These are phyloP conservation scores for Fusarium tanahbumbuense DNA, from an alignment of 2,329 filamentous ascomycete species.

Conservation along the genomic window DNA sequence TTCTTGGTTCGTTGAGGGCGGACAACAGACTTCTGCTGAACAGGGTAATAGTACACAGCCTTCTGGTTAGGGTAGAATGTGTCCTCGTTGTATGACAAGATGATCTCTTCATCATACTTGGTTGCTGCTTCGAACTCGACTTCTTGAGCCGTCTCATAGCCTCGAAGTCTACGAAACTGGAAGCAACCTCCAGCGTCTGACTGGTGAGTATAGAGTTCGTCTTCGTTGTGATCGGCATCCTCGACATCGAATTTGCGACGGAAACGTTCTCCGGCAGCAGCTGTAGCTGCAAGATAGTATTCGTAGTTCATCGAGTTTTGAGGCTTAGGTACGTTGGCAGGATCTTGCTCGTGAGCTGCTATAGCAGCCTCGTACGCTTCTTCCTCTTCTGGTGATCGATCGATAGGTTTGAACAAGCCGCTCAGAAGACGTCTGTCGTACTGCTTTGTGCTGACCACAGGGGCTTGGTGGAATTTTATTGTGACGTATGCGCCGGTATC, in stretches of 20 bases:
- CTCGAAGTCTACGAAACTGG: slow-evolving; percentile 70
- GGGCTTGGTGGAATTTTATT: slow-evolving; percentile 75
- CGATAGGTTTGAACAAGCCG: slow-evolving; percentile 70
- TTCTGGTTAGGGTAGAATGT: slow-evolving; percentile 63
- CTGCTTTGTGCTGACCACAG: slow-evolving; percentile 61
- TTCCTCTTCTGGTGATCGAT: slow-evolving; percentile 66
- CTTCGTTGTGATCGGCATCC: slow-evolving; percentile 65
- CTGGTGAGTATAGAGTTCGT: slow-evolving; percentile 65
- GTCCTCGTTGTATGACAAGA: slow-evolving; percentile 69
- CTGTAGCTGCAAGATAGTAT: slow-evolving; percentile 69
- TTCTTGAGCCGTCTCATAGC: slow-evolving; percentile 73
- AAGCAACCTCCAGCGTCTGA: slow-evolving; percentile 63
- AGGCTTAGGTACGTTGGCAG: slow-evolving; percentile 65
- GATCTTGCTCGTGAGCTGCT: slow-evolving; percentile 68
- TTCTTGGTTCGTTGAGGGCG: slow-evolving; percentile 73
- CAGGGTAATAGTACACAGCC: slow-evolving; percentile 75
- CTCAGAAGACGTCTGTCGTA: slow-evolving; percentile 73
- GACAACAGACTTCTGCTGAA: slow-evolving; percentile 72
- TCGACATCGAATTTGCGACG: slow-evolving; percentile 70
- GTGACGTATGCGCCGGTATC: slow-evolving; percentile 77
- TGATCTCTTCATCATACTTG: slow-evolving; percentile 73
- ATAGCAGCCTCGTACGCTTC: slow-evolving; percentile 61
- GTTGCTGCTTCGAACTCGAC: slow-evolving; percentile 66
- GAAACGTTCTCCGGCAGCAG: slow-evolving; percentile 64
- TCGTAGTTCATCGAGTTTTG: slow-evolving; percentile 73